Conservation (phyloP, 306 rosid species). For the Glycyrrhiza uralensis region DNA sequence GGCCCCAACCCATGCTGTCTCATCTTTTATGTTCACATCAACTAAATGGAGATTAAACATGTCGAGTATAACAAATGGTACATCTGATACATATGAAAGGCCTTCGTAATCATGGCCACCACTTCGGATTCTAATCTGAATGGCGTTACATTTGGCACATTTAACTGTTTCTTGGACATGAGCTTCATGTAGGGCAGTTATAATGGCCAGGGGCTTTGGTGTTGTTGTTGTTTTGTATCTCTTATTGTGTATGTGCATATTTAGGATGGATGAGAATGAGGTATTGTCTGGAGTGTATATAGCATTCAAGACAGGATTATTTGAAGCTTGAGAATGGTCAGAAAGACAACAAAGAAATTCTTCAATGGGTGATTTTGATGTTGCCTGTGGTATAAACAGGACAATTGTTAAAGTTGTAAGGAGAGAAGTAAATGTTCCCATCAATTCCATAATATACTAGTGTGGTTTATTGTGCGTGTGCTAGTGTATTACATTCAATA, state of each 20-base stretch:
- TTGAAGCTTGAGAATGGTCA: background rate
- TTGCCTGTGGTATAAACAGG: background rate
- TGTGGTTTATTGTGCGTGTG: background rate
- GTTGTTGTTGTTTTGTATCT: constrained; percentile 10
- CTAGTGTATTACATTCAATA: background rate
- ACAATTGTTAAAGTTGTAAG: background rate
- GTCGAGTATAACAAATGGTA: constrained; percentile 25
- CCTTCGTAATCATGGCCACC: constrained; percentile 44
- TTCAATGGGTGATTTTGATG: background rate
- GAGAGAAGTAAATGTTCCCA: background rate
- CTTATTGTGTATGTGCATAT: constrained; percentile 5
- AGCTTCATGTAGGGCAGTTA: background rate
- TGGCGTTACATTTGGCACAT: constrained; percentile 17
- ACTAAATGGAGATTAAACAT: constrained; percentile 8
- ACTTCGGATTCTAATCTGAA: constrained; percentile 34
- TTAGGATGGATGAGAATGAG: constrained; percentile 18
- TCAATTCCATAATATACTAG: background rate
- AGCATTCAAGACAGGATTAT: background rate
- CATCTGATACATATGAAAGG: constrained; percentile 22
- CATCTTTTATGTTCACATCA: background rate
- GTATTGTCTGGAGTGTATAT: background rate
- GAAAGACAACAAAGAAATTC: background rate
- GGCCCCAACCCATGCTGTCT: constrained; percentile 16
- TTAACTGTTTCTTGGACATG: constrained; percentile 25
- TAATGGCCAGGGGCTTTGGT: constrained; percentile 30